These are phyloP conservation scores for Corrigiola litoralis DNA, from an alignment of 179 eudicot genomes.

Conservation along the genomic window DNA sequence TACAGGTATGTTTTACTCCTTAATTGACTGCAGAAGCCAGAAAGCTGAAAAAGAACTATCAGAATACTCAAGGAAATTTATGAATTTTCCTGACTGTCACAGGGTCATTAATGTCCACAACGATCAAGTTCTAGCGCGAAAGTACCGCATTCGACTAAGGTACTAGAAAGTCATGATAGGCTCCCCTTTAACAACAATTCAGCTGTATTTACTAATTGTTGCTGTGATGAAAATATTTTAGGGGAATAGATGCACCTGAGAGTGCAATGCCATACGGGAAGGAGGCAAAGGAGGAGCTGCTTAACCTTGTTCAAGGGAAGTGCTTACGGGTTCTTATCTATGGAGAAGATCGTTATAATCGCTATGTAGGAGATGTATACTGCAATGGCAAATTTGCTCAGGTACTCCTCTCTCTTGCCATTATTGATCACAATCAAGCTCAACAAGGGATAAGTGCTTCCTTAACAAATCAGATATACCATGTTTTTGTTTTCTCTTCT, in stretches of 20 bases:
- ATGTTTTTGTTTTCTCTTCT: neutral
- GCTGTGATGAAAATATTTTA: constrained; percentile 27
- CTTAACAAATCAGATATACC: neutral
- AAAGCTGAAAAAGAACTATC: neutral
- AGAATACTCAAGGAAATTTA: neutral
- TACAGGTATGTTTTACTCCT: constrained; percentile 45
- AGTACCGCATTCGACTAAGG: constrained; percentile 90
- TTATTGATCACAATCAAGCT: neutral
- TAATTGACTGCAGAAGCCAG: neutral
- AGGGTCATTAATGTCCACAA: constrained; percentile 64
- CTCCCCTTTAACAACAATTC: neutral
- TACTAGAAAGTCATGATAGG: constrained; percentile 19
- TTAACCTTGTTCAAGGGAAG: constrained; percentile 63
- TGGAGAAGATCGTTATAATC: constrained; percentile 68
- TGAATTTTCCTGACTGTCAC: constrained; percentile 5
- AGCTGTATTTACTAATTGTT: constrained; percentile 1
- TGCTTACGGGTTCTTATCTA: constrained; percentile 55
- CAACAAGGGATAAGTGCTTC: neutral
- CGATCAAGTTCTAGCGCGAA: constrained; percentile 69
- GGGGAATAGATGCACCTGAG: constrained; percentile 99
- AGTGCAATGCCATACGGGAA: constrained; percentile 81
- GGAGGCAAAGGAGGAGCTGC: constrained; percentile 80
- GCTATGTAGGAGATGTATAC: constrained; percentile 79
- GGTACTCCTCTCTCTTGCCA: constrained; percentile 35
- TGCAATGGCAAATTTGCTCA: constrained; percentile 89